A percentile compares a stretch with the other conserved stretches of the same genome.
These are phyloP conservation scores for Pachysolen tannophilus DNA, from an alignment of 805 yeast genomes.

Conservation along the genomic window DNA sequence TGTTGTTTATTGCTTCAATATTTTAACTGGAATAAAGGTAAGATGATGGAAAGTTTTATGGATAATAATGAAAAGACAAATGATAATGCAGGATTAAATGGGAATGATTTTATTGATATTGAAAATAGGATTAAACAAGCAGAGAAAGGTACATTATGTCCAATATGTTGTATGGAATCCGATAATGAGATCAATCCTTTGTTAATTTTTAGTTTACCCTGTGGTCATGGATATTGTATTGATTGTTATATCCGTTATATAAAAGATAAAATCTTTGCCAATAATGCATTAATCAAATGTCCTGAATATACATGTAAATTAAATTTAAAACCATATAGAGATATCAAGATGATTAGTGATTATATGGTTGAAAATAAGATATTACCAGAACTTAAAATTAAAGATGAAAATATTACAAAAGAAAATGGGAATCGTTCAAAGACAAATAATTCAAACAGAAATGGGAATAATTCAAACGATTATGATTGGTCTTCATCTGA, in stretches of 20 bases:
- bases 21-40: constrained; percentile 54
- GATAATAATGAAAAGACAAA: constrained; percentile 27
- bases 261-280: constrained; percentile 28
- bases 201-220: constrained; percentile 42
- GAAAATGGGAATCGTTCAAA: not conserved
- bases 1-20: constrained; percentile 36
- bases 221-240: constrained; percentile 66
- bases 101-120: constrained; percentile 23
- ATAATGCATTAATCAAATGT: constrained; percentile 51
- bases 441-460: not conserved
- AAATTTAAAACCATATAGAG: constrained; percentile 30
- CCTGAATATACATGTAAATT: constrained; percentile 49
- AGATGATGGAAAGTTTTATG: constrained; percentile 46
- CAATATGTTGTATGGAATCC: constrained; percentile 65
- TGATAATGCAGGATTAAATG: constrained; percentile 21
- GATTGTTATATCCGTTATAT: constrained; percentile 63
- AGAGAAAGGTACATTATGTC: constrained; percentile 36
- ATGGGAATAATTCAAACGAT: not conserved
- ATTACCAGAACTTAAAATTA: constrained; percentile 10
- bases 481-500: constrained; percentile 7
- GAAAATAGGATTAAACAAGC: constrained; percentile 12
- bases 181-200: constrained; percentile 19
- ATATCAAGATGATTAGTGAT: constrained; percentile 25
- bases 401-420: constrained; percentile 1
- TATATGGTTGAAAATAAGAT: constrained; percentile 7